These are phyloP conservation scores for Cephalotrichum gorgonifer DNA, from an alignment of 2,329 filamentous ascomycete species.

Conservation along the genomic window DNA sequence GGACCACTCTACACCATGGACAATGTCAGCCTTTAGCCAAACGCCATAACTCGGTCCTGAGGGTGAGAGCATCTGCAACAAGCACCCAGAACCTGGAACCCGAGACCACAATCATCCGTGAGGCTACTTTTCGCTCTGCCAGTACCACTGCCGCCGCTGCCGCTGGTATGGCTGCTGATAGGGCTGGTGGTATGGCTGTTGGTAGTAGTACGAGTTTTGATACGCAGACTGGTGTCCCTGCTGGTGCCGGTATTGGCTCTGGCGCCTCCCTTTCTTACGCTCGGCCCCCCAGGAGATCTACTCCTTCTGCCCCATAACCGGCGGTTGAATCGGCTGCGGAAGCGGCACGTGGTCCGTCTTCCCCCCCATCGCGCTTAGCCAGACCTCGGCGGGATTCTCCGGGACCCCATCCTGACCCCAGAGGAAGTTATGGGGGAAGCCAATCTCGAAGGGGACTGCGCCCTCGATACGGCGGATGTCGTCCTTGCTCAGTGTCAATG, in stretches of 20 bases:
- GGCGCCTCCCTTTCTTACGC: not conserved
- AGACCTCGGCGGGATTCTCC: constrained; percentile 19
- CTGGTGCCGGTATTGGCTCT: not conserved
- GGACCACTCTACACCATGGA: not conserved
- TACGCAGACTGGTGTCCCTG: not conserved
- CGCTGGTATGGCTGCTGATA: not conserved
- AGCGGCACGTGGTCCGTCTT: not conserved
- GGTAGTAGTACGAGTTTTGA: not conserved
- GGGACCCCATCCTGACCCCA: constrained; percentile 21
- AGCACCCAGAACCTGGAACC: too few relatives aligned
- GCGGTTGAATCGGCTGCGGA: not conserved
- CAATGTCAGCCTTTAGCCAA: not conserved
- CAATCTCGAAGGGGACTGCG: constrained; percentile 50
- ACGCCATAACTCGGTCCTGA: too few relatives aligned
- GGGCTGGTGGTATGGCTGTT: not conserved
- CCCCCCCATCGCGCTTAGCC: constrained; percentile 19
- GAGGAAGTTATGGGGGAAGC: constrained; percentile 56
- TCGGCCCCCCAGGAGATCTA: not conserved
- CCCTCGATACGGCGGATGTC: constrained; percentile 58
- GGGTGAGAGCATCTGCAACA: too few relatives aligned
- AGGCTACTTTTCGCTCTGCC: not conserved
- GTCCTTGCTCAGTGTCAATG: constrained; percentile 44
- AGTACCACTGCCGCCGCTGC: not conserved
- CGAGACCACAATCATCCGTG: not conserved
- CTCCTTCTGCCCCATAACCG: not conserved